Evolutionary conservation across 345 rosid genomes (phyloP).

Genomic region (Raphanus raphanistrum): DNA sequence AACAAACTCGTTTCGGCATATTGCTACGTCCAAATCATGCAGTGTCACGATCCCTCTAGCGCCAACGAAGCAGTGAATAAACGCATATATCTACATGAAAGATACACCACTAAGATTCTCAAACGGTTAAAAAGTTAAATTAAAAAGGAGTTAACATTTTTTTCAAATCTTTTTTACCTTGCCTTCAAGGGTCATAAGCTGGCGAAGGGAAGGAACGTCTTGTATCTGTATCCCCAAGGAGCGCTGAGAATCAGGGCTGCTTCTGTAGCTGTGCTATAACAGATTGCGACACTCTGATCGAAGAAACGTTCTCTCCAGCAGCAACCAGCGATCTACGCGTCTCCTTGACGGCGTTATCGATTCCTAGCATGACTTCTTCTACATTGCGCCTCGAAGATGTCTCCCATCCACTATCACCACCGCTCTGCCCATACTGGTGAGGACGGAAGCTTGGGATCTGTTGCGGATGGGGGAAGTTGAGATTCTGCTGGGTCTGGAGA

Average conservation of each 20-base stretch:
- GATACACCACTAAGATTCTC: background rate
- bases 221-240: conserved; percentile 66
- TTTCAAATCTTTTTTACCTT: conserved; percentile 49
- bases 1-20: conserved; percentile 67
- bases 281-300: conserved; percentile 58
- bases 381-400: conserved; percentile 1
- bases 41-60: conserved; percentile 65
- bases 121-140: background rate
- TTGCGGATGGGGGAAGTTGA: conserved; percentile 31
- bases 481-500: conserved; percentile 36
- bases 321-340: conserved; percentile 47
- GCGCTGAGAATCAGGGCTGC: conserved; percentile 32
- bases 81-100: conserved; percentile 64
- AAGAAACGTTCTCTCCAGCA: conserved; percentile 48
- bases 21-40: conserved; percentile 70
- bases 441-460: conserved; percentile 33
- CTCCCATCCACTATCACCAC: background rate
- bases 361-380: conserved; percentile 20
- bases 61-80: conserved; percentile 79
- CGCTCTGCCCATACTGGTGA: conserved; percentile 28
- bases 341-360: conserved; percentile 45
- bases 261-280: conserved; percentile 45
- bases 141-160: conserved; percentile 15
- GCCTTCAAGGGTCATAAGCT: conserved; percentile 61
- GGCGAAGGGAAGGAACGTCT: conserved; percentile 61